These are phyloP conservation scores for Dioszegia crocea DNA, from an alignment of 768 basidiomycete species.

Conservation along the genomic window DNA sequence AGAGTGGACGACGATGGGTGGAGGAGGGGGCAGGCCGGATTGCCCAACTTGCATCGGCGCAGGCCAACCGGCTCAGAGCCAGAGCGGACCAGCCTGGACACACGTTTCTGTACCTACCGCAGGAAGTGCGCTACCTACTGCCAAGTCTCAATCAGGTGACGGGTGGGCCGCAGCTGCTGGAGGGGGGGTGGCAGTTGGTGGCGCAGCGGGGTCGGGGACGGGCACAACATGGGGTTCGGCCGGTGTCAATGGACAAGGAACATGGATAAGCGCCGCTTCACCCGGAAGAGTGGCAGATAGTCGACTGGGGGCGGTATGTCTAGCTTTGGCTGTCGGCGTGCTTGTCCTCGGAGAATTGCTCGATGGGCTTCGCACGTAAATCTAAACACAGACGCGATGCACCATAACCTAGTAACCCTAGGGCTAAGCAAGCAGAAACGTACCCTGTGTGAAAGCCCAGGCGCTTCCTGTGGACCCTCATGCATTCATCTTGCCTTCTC, in stretches of 20 bases:
- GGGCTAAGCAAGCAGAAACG: no score
- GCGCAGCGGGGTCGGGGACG: not conserved
- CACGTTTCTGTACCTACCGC: not conserved
- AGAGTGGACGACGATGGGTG: not conserved
- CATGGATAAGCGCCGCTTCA: not conserved
- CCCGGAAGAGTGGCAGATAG: not conserved
- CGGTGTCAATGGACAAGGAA: not conserved
- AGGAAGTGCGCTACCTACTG: not conserved
- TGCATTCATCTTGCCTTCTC: no score
- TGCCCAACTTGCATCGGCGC: not conserved
- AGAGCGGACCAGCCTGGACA: not conserved
- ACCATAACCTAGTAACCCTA: no score
- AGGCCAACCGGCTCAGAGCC: not conserved
- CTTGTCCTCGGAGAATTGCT: no score
- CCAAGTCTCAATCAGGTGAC: not conserved
- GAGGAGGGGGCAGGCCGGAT: not conserved
- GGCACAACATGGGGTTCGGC: not conserved
- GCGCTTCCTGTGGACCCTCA: no score
- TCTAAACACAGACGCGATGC: no score
- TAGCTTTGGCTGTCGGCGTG: no score
- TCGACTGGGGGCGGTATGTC: not conserved
- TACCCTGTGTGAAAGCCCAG: no score
- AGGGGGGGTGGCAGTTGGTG: not conserved
- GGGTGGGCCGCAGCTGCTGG: constrained; percentile 3
- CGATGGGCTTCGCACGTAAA: no score